These are phyloP conservation scores for Phylloboletellus chloephorus DNA, from an alignment of 1,284 basidiomycete genomes.

Conservation along the genomic window DNA sequence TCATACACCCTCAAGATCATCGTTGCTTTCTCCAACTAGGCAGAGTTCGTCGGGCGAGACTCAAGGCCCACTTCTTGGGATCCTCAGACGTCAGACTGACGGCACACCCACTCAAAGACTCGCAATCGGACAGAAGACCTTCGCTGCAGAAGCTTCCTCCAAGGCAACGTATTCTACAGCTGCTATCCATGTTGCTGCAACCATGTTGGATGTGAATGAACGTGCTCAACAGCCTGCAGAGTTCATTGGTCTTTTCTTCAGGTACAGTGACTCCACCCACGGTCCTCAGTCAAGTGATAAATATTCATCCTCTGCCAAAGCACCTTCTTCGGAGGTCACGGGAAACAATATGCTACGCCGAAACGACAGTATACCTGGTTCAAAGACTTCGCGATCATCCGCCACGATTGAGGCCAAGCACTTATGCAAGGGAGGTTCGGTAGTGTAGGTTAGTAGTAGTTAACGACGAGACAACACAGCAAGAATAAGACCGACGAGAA, in stretches of 20 bases:
- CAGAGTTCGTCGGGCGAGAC: not conserved
- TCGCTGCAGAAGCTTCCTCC: too few relatives aligned
- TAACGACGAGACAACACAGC: constrained; percentile 17
- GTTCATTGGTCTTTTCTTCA: constrained; percentile 70
- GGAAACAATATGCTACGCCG: constrained; percentile 57
- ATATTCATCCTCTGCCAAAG: constrained; percentile 32
- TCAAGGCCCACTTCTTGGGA: not conserved
- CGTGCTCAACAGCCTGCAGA: constrained; percentile 34
- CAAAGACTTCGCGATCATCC: constrained; percentile 52
- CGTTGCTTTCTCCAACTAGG: not conserved
- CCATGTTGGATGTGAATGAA: not conserved
- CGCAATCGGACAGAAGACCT: too few relatives aligned
- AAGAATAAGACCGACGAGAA: constrained; percentile 26
- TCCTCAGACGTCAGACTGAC: not conserved
- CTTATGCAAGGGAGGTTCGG: not conserved
- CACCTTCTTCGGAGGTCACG: constrained; percentile 78
- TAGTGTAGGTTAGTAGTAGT: not conserved
- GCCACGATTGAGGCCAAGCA: constrained; percentile 15
- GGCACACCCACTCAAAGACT: too few relatives aligned
- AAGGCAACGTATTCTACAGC: not conserved
- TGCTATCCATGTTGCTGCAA: constrained; percentile 1
- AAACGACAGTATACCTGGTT: constrained; percentile 71
- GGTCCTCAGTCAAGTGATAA: not conserved
- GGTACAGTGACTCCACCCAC: constrained; percentile 35
- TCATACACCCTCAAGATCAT: not conserved